These are phyloP conservation scores for Citrus sp. DNA, from an alignment of 345 rosid species.

Conservation along the genomic window DNA sequence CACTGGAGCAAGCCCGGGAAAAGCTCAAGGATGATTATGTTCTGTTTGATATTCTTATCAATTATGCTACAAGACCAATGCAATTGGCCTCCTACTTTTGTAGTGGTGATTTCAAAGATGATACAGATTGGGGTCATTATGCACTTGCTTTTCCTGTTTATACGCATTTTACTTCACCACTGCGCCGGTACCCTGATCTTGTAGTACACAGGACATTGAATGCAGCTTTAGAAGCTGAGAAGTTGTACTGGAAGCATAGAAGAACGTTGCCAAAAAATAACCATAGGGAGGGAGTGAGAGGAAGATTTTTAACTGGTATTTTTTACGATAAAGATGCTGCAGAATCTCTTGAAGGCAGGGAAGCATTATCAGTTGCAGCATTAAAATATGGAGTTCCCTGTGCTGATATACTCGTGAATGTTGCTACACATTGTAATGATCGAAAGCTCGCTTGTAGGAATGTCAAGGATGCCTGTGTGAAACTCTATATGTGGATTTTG, in stretches of 20 bases:
- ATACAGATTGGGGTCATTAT: conserved; percentile 77
- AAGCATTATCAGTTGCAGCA: conserved; percentile 59
- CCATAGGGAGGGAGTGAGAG: conserved; percentile 13
- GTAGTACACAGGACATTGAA: conserved; percentile 85
- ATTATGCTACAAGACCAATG: conserved; percentile 79
- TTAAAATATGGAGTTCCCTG: conserved; percentile 56
- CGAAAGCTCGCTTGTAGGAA: conserved; percentile 66
- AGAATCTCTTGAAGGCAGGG: conserved; percentile 52
- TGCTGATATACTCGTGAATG: conserved; percentile 41
- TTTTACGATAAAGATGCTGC: conserved; percentile 52
- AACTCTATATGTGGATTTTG: conserved; percentile 76
- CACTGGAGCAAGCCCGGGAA: conserved; percentile 55
- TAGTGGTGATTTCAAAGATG: conserved; percentile 56
- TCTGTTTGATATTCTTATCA: conserved; percentile 57
- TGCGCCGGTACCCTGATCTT: conserved; percentile 86
- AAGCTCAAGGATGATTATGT: conserved; percentile 68
- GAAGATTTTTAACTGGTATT: conserved; percentile 58
- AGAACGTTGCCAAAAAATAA: conserved; percentile 10
- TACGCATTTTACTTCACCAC: conserved; percentile 93
- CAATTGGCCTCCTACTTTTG: conserved; percentile 81
- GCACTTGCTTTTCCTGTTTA: conserved; percentile 76
- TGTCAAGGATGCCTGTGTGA: conserved; percentile 79
- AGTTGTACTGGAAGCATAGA: conserved; percentile 32
- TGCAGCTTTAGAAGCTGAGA: conserved; percentile 81
- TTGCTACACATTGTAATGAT: conserved; percentile 67